Base-by-base conservation (phyloP, 2,329 filamentous ascomycete species). In the Pezicula rhizophila region DNA sequence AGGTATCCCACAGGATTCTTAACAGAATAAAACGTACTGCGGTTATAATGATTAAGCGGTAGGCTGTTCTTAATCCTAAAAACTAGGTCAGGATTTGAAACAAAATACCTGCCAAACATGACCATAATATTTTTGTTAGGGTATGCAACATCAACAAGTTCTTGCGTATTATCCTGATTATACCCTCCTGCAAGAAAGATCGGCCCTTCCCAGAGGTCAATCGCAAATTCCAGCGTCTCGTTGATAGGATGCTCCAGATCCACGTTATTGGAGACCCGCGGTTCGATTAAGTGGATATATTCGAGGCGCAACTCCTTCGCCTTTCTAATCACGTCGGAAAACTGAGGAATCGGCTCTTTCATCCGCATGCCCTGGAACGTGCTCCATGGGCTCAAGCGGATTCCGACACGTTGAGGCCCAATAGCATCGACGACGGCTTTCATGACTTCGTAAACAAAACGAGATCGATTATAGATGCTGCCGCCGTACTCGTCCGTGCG, bases 311-410 rank as follows among this genome's bases (percentile, higher is more conserved):
- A 54, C 11, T 59, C 45, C n/a, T 60, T 56, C 4, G 74, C 70
- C 54, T 68, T 61, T 33, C 64, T 58, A 53, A 71, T 74, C 5
- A 76, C 60, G 31, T 70, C 64, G 4, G 67, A 62, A 70, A 74
- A 77, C 58, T 73, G 66, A 26, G 61, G 57, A 49, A 68, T 68
- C 2, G 71, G 71, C 47, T 70, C 66, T 18, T 69, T 70, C 54
- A 73, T 71, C 10, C 67, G 64, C 53, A 54, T 56, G n/a, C 49
- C 52, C 52, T 85, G 78, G 65, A 79, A 85, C 0, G 66, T 66
- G 46, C 72, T 76, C 68, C 74, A 85, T 0, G 83, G 83, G 5
- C 72, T 77, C 2, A 87, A 65, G 0, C 82, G 75, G 26, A 84
- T 72, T 0, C 73, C 78, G 2, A 74, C 69, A 6, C 70, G 66